Conservation (phyloP, 352 stramenopile species). For the Pythium aquatile region DNA sequence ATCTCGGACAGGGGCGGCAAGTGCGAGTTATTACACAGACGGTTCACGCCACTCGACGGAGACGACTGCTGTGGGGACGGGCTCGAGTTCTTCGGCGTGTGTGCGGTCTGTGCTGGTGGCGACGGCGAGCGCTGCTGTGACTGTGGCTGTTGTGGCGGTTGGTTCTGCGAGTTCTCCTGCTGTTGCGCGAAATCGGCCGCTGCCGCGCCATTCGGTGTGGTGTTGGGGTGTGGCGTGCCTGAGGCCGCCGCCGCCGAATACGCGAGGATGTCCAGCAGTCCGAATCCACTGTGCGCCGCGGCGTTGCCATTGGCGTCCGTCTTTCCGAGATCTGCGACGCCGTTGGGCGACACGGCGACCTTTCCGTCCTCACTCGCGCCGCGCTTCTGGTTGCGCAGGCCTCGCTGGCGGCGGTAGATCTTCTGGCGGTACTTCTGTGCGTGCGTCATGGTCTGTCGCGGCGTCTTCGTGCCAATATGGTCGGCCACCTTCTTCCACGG, state of each 20-base stretch:
- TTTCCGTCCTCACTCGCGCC: conserved; percentile 32
- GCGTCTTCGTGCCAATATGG: conserved; percentile 81
- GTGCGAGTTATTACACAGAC: conserved; percentile 48
- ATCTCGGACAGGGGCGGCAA: conserved; percentile 72
- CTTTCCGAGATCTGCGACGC: conserved; percentile 50
- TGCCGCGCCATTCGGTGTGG: conserved; percentile 20
- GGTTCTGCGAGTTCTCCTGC: conserved; percentile 20
- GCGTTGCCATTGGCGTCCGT: conserved; percentile 23
- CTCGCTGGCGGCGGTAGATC: conserved; percentile 57
- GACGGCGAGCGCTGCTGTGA: background rate
- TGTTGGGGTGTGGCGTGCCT: conserved; percentile 19
- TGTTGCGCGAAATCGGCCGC: conserved; percentile 25
- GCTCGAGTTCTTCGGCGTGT: conserved; percentile 14
- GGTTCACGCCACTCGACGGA: conserved; percentile 17
- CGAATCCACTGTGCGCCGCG: conserved; percentile 35
- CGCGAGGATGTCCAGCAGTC: conserved; percentile 70
- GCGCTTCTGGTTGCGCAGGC: conserved; percentile 72
- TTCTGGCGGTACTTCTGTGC: conserved; percentile 50
- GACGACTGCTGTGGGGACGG: conserved; percentile 7
- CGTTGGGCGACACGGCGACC: conserved; percentile 49
- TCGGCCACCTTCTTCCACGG: conserved; percentile 83
- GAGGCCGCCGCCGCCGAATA: conserved; percentile 55
- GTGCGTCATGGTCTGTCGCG: conserved; percentile 52
- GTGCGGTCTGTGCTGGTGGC: conserved; percentile 1
- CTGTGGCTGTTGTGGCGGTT: conserved; percentile 15